phyloP scores from a whole-genome alignment of 169 alveolate species.

The Eimeria acervulina region DNA sequence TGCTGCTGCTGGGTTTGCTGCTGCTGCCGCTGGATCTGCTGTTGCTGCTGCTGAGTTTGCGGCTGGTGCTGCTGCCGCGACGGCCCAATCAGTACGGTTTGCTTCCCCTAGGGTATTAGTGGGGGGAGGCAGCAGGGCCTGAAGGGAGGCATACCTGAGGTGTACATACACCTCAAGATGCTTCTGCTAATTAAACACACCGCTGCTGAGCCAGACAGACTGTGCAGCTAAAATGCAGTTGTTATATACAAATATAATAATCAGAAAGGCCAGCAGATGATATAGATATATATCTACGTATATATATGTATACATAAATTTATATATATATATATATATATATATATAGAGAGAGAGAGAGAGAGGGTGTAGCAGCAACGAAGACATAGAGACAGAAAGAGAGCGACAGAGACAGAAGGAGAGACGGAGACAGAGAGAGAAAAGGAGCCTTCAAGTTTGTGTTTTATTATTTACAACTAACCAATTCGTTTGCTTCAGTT shows the following conservation, averaged over 20 bases:
- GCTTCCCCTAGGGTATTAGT: neutral
- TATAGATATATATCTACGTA: too few species aligned
- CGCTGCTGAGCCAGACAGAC: too few species aligned
- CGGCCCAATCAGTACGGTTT: neutral
- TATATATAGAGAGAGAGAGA: neutral
- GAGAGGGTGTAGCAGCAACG: too few species aligned
- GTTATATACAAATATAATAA: too few species aligned
- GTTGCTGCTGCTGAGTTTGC: neutral
- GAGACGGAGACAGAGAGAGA: neutral
- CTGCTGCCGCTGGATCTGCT: neutral
- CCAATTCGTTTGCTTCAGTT: slow-evolving; percentile 9
- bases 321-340: neutral
- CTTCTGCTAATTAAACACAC: neutral
- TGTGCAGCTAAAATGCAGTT: too few species aligned
- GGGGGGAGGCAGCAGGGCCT: slow-evolving; percentile 18
- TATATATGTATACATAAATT: too few species aligned
- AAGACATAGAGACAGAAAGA: neutral
- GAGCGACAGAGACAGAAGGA: neutral
- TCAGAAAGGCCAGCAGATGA: too few species aligned
- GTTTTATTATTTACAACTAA: neutral
- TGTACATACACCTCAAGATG: neutral
- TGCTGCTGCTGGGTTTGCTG: slow-evolving; percentile 18
- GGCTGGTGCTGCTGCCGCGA: neutral
- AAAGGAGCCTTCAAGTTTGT: too few species aligned
- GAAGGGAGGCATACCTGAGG: slow-evolving; percentile 65